Evolutionary conservation across 163 green algal species (phyloP).

Genomic region (Scenedesmus sp.): DNA sequence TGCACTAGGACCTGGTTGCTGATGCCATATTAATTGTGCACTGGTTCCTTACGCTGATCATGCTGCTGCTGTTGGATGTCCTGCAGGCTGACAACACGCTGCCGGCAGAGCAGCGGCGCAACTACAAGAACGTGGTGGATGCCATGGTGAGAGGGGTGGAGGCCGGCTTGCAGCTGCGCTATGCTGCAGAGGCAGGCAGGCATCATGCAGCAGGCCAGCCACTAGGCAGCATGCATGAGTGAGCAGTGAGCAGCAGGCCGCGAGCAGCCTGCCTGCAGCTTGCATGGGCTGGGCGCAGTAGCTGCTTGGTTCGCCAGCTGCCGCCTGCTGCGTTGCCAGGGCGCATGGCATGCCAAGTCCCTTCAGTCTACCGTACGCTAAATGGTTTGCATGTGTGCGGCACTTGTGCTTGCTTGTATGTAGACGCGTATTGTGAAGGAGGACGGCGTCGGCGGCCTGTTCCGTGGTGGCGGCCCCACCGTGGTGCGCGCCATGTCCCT

Average conservation of each 20-base stretch:
- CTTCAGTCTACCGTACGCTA: too few relatives aligned
- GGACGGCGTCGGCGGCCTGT: slow-evolving; percentile 94
- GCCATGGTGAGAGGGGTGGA: slow-evolving; percentile 52
- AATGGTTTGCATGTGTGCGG: too few relatives aligned
- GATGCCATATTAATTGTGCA: background rate
- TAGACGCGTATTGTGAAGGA: slow-evolving; percentile 87
- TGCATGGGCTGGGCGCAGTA: too few relatives aligned
- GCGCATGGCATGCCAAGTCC: too few relatives aligned
- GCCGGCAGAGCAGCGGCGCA: slow-evolving; percentile 90
- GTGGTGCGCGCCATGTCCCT: slow-evolving; percentile 98
- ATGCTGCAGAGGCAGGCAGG: slow-evolving; percentile 88
- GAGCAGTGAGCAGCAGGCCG: background rate
- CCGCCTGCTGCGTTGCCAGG: too few relatives aligned
- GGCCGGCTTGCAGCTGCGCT: slow-evolving; percentile 79
- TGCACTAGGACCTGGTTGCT: background rate
- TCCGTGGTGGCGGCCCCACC: slow-evolving; percentile 96
- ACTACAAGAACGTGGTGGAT: slow-evolving; percentile 91
- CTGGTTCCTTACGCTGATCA: background rate
- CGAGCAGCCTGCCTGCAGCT: too few relatives aligned
- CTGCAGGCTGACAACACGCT: slow-evolving; percentile 92
- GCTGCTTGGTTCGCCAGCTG: too few relatives aligned
- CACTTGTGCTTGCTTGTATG: background rate
- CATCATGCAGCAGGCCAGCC: slow-evolving; percentile 85
- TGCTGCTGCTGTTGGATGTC: background rate
- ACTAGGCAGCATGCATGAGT: background rate